Conservation (phyloP, 2,329 filamentous ascomycete genomes). For the Parascedosporium putredinis region DNA sequence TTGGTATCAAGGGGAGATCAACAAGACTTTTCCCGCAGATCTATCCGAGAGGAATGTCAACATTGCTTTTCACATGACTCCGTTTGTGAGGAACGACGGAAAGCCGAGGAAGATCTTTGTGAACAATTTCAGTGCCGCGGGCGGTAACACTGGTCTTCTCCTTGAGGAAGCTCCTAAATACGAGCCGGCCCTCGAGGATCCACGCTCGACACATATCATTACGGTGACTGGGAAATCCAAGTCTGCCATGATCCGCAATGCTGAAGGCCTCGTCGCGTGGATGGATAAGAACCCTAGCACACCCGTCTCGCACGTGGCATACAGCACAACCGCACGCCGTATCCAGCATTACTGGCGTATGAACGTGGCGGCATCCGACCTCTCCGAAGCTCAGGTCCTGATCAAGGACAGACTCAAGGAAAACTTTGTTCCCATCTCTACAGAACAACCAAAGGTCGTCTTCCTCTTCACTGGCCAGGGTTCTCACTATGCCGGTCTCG, state of each 20-base stretch:
- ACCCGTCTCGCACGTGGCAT: constrained; percentile 49
- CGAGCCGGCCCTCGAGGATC: constrained; percentile 35
- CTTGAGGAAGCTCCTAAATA: constrained; percentile 50
- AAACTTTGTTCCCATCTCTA: constrained; percentile 39
- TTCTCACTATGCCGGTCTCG: constrained; percentile 40
- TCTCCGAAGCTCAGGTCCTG: constrained; percentile 30
- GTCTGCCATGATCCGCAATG: constrained; percentile 47
- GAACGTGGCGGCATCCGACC: constrained; percentile 31
- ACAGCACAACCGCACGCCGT: constrained; percentile 57
- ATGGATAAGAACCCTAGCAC: constrained; percentile 41
- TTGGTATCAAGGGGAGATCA: constrained; percentile 57
- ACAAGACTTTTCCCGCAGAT: constrained; percentile 47
- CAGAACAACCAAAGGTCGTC: constrained; percentile 28
- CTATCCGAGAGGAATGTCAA: constrained; percentile 46
- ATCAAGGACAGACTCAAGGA: constrained; percentile 45
- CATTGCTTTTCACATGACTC: constrained; percentile 44
- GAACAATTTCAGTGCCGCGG: constrained; percentile 64
- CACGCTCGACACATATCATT: constrained; percentile 47
- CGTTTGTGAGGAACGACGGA: constrained; percentile 36
- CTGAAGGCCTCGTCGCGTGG: constrained; percentile 42
- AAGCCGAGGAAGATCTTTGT: constrained; percentile 40
- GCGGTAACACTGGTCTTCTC: constrained; percentile 59
- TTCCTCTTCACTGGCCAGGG: constrained; percentile 50
- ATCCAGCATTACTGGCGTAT: constrained; percentile 50
- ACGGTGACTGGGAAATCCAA: constrained; percentile 46